Conservation (phyloP, 1,139 yeast genomes). For the Candida sojae region DNA sequence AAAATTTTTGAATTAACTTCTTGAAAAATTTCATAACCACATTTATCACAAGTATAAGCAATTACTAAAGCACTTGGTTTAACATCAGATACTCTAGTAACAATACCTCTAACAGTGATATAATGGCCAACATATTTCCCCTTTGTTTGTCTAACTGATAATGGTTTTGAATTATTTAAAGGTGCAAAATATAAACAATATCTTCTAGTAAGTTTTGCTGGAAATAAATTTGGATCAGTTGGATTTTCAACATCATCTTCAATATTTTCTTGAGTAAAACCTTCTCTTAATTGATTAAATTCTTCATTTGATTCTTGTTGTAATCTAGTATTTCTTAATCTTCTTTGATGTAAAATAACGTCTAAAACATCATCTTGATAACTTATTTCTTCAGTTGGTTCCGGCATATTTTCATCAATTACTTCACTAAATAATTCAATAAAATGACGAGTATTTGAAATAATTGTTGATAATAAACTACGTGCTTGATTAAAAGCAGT, state of each 20-base stretch:
- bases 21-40: constrained; percentile 96
- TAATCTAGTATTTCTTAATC: constrained; percentile 73
- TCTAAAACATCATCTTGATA: constrained; percentile 91
- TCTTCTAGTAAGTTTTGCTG: constrained; percentile 83
- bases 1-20: constrained; percentile 86
- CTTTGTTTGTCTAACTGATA: constrained; percentile 87
- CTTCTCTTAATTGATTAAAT: constrained; percentile 38
- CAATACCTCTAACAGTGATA: constrained; percentile 90
- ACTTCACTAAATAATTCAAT: constrained; percentile 73
- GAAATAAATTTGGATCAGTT: constrained; percentile 52
- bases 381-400: constrained; percentile 72
- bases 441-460: constrained; percentile 76
- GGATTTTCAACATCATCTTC: constrained; percentile 17
- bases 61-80: constrained; percentile 89
- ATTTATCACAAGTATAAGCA: constrained; percentile 96
- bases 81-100: constrained; percentile 94
- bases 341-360: constrained; percentile 88
- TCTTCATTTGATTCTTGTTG: constrained; percentile 68
- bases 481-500: constrained; percentile 24
- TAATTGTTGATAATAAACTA: constrained; percentile 57
- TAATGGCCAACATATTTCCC: constrained; percentile 83
- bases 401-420: constrained; percentile 82
- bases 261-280: constrained; percentile 22
- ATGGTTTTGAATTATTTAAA: constrained; percentile 45
- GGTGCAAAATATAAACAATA: constrained; percentile 89